Evolutionary conservation across 257 asterid species (phyloP), one percentile per base, ranked within the genome.

Genomic region (Catharanthus roseus): DNA sequence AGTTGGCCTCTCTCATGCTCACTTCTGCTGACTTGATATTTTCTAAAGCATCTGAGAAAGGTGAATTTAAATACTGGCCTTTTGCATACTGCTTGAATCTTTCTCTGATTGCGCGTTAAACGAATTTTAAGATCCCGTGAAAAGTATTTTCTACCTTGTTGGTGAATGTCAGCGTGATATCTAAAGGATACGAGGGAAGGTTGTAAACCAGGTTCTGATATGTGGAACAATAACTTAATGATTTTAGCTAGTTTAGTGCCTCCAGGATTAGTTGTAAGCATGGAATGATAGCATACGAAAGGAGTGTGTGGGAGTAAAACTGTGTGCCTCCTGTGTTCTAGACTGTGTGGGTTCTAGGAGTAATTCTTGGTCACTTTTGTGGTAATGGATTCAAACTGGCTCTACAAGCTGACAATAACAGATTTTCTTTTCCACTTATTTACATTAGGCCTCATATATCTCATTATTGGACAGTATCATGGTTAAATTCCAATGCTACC

Each of bases 1-100:
- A 95, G 81, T 85, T 95, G 87, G 88, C 87, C 26, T 87, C 95
- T 0, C 78, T 91, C 78, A 87, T 91, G 96, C 86, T 95, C 13
- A 83, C 96, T 68, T 88, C 98, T 50, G 96, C 97, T 31, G 96
- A 91, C 79, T 80, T 95, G 41, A 80, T 95, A 65, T 87, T 90
- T 84, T 78, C 99, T 12, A 88, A 91, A 77, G 97, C 95, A 68
- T 82, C 97, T 15, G 98, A 95, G 71, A 91, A 91, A 86, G 97
- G 99, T 95, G 66, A 74, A 12, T n/a, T 67, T 33, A 62, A 50
- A 24, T 24, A 18, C 56, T 21, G 0, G 11, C 28, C 12, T 21
- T 6, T 21, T 51, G 58, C 12, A 0, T 21, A 28, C 21, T 26
- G 21, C 63, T 56, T 56, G 63, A 26, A 24, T 34, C 33, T 31